Evolutionary conservation across 352 stramenopile genomes (phyloP).

Genomic region (Pythium utonaiense): DNA sequence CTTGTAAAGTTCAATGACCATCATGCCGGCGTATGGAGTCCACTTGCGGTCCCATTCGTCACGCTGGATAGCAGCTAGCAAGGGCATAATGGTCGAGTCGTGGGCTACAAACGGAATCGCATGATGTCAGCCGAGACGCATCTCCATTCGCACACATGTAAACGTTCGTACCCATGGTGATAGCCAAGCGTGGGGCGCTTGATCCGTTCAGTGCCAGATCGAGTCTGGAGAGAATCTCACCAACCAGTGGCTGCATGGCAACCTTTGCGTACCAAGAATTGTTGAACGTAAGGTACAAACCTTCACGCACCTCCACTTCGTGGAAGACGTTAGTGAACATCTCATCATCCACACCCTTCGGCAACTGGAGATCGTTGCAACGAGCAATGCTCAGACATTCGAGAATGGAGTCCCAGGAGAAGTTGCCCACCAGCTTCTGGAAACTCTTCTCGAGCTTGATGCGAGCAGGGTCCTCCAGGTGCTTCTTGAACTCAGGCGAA

Average conservation of each 20-base stretch:
- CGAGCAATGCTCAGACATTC: constrained; percentile 80
- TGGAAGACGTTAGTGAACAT: constrained; percentile 76
- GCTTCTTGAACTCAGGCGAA: constrained; percentile 49
- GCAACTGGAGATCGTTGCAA: constrained; percentile 73
- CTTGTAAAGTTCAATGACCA: constrained; percentile 82
- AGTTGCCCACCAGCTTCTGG: constrained; percentile 61
- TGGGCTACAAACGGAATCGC: constrained; percentile 34
- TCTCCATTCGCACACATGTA: too few species aligned
- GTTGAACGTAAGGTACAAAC: constrained; percentile 68
- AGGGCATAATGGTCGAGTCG: constrained; percentile 86
- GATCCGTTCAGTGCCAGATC: constrained; percentile 43
- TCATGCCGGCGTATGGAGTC: constrained; percentile 79
- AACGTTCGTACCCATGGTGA: constrained; percentile 83
- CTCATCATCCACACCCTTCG: constrained; percentile 55
- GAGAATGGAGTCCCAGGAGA: constrained; percentile 74
- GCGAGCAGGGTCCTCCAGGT: constrained; percentile 42
- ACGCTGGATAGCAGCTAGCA: constrained; percentile 64
- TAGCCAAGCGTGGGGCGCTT: constrained; percentile 51
- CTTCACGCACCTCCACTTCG: constrained; percentile 67
- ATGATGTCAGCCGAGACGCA: constrained; percentile 7
- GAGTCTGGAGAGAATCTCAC: constrained; percentile 63
- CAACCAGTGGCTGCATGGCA: constrained; percentile 79
- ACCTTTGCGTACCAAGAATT: constrained; percentile 80
- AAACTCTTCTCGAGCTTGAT: constrained; percentile 61
- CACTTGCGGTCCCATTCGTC: constrained; percentile 79